Base-by-base conservation (phyloP, 805 yeast species). In the Saturnispora serradocipensis region DNA sequence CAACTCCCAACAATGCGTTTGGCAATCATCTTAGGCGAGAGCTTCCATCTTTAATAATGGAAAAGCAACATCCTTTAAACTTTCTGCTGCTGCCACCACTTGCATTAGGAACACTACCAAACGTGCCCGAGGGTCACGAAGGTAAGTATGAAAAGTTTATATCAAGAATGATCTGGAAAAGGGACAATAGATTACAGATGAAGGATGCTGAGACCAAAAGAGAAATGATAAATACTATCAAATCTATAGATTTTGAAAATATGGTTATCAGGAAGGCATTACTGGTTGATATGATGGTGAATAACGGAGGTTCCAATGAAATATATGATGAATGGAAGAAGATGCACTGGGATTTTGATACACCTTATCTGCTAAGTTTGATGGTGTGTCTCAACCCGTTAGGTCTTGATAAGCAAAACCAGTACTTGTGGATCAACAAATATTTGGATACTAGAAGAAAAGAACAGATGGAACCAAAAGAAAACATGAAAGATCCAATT, bases 301-400 rank as follows among this genome's bases (percentile, higher is more conserved):
- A 35, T 15, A 43, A 28, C 8, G 30, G 28, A 5, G 27, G 15
- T 24, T 13, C 16, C 8, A 27, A 25, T 5, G 13, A 43, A n/a
- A 13, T 43, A 9, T 40, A 22, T 13, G 25, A 43, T 11, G 22
- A 15, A 13, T 43, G 46, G 46, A 34, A 35, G 8, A 9, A 35
- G 4, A 5, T 43, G 10, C n/a, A 25, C 6, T 49, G 47, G 47
- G 51, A 49, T 22, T 16, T 22, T 11, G 47, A 49, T 27, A 43
- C 47, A 13, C 43, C 43, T 2, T 32, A 27, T 34, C 18, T 49
- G n/a, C 9, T 49, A 27, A n/a, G 28, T 5, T 16, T 49, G 13
- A 36, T 49, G 42, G 32, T 49, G 3, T 38, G 43, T 4, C 34
- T 49, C 22, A 49, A 49, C 22, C 46, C 47, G 3, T 43, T 15